Conservation (phyloP, 495 filamentous ascomycete species). For the Bacidia gigantensis region DNA sequence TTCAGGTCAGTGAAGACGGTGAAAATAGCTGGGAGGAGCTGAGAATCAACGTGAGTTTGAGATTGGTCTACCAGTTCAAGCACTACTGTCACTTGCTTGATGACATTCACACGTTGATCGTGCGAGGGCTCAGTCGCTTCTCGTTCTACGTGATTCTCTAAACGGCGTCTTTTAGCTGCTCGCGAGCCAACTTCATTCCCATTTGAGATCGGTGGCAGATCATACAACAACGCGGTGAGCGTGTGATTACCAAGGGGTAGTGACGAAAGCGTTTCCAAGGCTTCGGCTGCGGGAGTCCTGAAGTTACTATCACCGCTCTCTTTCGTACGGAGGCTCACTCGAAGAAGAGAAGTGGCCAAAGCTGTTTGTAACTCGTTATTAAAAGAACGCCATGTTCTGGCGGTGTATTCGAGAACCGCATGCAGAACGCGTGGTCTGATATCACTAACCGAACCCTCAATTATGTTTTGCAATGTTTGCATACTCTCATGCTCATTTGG, state of each 20-base stretch:
- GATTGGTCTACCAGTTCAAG: conserved; percentile 75
- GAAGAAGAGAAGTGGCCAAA: conserved; percentile 46
- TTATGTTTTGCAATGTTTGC: conserved; percentile 39
- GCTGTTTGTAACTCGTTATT: conserved; percentile 45
- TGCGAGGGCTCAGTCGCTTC: conserved; percentile 30
- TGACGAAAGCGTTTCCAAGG: conserved; percentile 51
- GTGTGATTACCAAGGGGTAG: conserved; percentile 56
- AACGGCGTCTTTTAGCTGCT: not conserved
- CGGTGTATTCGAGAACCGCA: not conserved
- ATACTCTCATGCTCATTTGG: conserved; percentile 56
- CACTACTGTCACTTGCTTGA: conserved; percentile 72
- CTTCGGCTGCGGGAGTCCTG: conserved; percentile 24
- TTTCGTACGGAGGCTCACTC: conserved; percentile 30
- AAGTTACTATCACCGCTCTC: conserved; percentile 8
- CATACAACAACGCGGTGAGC: conserved; percentile 53
- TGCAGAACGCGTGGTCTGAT: not conserved
- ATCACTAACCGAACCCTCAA: conserved; percentile 29
- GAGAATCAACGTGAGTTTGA: conserved; percentile 51
- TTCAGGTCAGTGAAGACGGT: conserved; percentile 70
- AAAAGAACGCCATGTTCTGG: conserved; percentile 57
- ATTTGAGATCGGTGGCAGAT: conserved; percentile 47
- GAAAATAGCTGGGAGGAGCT: conserved; percentile 67
- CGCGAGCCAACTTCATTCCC: not conserved
- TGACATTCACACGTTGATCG: conserved; percentile 42
- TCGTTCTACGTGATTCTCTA: not conserved